Evolutionary conservation across 768 basidiomycete genomes (phyloP), one percentile per base, ranked within the genome.

Genomic region (Podaxis sp.): DNA sequence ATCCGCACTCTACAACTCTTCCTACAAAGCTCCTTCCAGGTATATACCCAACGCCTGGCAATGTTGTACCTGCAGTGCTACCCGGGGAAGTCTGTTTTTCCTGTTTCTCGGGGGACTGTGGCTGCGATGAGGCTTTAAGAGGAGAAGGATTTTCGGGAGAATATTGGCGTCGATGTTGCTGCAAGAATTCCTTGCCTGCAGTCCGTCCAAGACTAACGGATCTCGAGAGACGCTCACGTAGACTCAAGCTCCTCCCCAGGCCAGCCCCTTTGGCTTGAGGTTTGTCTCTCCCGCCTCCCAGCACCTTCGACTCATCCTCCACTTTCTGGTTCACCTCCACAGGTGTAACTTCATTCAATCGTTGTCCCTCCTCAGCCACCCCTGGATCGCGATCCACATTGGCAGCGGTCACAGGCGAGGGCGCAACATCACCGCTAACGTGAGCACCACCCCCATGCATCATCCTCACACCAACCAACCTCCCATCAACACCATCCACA

Each of bases 21-120:
- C 95, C 95, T 7, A 93, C 88, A 71, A 97, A 91, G 64, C 90
- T 90, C 50, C 94, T 80, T 0, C 94, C 95, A 22, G 95, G 94
- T 2, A 96, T 85, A 75, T 88, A 93, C 4, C 92, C 92, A 7
- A 85, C 84, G n/a, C 77, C 76, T 2, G 79, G 71, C 2, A 66
- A 62, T 3, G 60, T 57, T 58, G 62, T 63, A 12, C 47, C 65
- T 8, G 40, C 54, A 70, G 62, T 57, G 64, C 52, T 36, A 57
- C 59, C 64, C 57, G 38, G 22, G 36, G 38, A 24, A 17, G 55
- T 0, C 29, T 56, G 38, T 8, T 49, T 61, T 7, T 63, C 65
- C 47, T 57, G 59, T 50, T 38, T 55, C 25, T 60, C 55, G 22
- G 67, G 64, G 7, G 65, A 47, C 13, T 46, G 43, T 11, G 29